Conservation (phyloP, 306 rosid species). For the Cucumis sativus region DNA sequence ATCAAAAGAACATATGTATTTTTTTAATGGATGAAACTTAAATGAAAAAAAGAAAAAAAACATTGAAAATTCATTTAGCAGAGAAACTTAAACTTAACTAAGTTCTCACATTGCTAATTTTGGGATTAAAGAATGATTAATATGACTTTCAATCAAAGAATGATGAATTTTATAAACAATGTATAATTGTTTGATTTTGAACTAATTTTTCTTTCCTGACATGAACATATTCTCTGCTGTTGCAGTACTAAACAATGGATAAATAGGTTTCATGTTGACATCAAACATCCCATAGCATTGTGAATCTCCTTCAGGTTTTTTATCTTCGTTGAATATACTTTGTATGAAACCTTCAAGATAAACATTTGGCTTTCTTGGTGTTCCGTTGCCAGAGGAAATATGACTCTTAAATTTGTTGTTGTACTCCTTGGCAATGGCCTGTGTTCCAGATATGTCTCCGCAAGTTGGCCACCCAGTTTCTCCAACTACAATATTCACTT, state of each 20-base stretch:
- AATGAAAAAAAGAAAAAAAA: too few relatives aligned
- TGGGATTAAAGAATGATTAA: too few relatives aligned
- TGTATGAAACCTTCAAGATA: constrained; percentile 20
- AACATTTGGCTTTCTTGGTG: constrained; percentile 18
- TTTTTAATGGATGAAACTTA: too few relatives aligned
- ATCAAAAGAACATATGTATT: too few relatives aligned
- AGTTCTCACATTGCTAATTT: too few relatives aligned
- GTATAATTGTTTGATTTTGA: not conserved
- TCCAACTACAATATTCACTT: constrained; percentile 13
- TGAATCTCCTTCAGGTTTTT: constrained; percentile 13
- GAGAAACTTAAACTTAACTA: too few relatives aligned
- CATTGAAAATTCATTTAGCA: too few relatives aligned
- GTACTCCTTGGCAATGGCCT: constrained; percentile 9
- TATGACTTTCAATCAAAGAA: too few relatives aligned
- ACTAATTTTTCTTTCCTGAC: not conserved
- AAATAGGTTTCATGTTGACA: constrained; percentile 20
- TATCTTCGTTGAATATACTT: constrained; percentile 30
- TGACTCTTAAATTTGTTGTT: constrained; percentile 14
- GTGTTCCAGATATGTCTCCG: constrained; percentile 15
- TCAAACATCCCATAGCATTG: constrained; percentile 24
- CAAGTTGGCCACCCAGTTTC: constrained; percentile 36
- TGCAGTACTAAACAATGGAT: constrained; percentile 4
- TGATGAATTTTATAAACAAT: too few relatives aligned
- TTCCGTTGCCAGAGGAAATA: constrained; percentile 8
- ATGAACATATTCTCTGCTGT: not conserved